Evolutionary conservation across 805 yeast species (phyloP).

Genomic region (Candida tallmaniae): DNA sequence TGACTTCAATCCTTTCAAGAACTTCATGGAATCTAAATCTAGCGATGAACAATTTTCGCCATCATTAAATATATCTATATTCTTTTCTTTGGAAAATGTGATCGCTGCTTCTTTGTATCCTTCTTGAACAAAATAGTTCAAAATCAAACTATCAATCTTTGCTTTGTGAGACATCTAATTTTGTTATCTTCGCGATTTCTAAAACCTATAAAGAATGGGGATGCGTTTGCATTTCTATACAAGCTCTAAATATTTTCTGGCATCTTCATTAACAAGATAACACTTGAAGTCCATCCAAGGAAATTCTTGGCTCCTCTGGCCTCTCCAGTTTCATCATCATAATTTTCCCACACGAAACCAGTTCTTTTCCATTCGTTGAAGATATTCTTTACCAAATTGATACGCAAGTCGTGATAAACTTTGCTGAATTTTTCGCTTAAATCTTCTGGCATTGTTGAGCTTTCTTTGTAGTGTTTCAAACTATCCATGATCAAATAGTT

Average conservation of each 20-base stretch:
- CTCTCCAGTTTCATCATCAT: slow-evolving; percentile 69
- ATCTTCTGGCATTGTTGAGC: slow-evolving; percentile 26
- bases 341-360: slow-evolving; percentile 89
- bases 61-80: slow-evolving; percentile 18
- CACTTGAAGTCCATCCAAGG: slow-evolving; percentile 90
- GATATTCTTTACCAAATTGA: slow-evolving; percentile 64
- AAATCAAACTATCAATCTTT: slow-evolving; percentile 49
- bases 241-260: slow-evolving; percentile 42
- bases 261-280: slow-evolving; percentile 78
- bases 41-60: not conserved
- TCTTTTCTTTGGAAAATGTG: slow-evolving; percentile 56
- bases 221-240: not conserved
- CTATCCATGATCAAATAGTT: slow-evolving; percentile 79
- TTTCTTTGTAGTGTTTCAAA: slow-evolving; percentile 48
- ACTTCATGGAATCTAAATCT: slow-evolving; percentile 7
- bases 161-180: slow-evolving; percentile 15
- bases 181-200: not conserved
- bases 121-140: slow-evolving; percentile 73
- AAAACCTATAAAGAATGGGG: no score
- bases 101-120: slow-evolving; percentile 69
- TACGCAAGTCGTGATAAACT: slow-evolving; percentile 56
- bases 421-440: slow-evolving; percentile 32
- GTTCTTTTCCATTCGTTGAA: slow-evolving; percentile 65
- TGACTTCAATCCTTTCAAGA: slow-evolving; percentile 2
- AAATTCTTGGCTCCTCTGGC: slow-evolving; percentile 85